Conservation (phyloP, 768 basidiomycete genomes). For the Lentinula guzmanii region DNA sequence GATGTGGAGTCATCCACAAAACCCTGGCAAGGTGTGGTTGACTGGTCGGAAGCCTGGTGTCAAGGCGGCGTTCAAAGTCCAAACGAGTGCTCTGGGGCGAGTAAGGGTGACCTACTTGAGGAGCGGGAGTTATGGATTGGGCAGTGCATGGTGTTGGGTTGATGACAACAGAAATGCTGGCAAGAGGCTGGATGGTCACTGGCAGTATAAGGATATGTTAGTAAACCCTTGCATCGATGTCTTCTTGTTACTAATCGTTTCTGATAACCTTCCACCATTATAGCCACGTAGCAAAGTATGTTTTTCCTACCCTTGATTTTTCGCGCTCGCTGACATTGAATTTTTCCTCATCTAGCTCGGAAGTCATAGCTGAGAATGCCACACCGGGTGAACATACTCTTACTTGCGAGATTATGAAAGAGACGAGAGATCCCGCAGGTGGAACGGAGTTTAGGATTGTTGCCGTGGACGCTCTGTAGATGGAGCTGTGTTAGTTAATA, state of each 20-base stretch:
- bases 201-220: not conserved
- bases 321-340: not conserved
- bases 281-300: not conserved
- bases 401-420: not conserved
- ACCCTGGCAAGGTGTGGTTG: slow-evolving; percentile 1
- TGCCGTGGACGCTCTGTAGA: not conserved
- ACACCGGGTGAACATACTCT: not conserved
- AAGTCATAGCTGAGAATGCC: not conserved
- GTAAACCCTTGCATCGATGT: not conserved
- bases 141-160: not conserved
- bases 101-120: not conserved
- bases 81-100: not conserved
- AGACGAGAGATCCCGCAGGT: slow-evolving; percentile 1
- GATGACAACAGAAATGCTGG: not conserved
- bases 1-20: not conserved
- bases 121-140: not conserved
- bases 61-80: not conserved
- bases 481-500: no score
- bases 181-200: not conserved
- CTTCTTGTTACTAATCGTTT: not conserved
- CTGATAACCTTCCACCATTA: not conserved
- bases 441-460: slow-evolving; percentile 3
- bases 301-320: not conserved
- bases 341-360: not conserved
- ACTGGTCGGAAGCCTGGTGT: not conserved